phyloP scores from a whole-genome alignment of 2,329 filamentous ascomycete species.

The Chalaropsis ovoidea region DNA sequence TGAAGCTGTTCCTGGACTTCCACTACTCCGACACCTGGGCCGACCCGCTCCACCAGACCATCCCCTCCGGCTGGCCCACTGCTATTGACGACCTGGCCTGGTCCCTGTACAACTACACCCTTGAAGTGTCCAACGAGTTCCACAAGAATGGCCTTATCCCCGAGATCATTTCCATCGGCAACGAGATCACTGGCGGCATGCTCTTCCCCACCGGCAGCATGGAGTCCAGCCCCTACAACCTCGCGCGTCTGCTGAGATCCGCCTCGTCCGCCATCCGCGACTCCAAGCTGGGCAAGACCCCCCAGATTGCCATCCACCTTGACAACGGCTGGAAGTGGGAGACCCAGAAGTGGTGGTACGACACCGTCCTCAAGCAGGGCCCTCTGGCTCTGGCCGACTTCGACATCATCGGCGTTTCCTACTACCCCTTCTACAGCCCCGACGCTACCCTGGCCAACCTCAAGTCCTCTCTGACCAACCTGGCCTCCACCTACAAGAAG shows the following conservation, averaged over 20 bases:
- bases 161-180: conserved; percentile 59
- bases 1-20: conserved; percentile 53
- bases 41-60: conserved; percentile 53
- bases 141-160: conserved; percentile 45
- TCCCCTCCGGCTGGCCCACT: conserved; percentile 54
- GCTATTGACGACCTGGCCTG: conserved; percentile 48
- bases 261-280: conserved; percentile 56
- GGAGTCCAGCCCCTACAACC: conserved; percentile 44
- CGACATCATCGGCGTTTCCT: conserved; percentile 62
- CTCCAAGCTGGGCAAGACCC: conserved; percentile 45
- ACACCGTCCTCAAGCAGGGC: conserved; percentile 44
- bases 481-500: conserved; percentile 54
- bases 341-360: conserved; percentile 57
- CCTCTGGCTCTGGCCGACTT: conserved; percentile 45
- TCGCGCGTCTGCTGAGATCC: conserved; percentile 54
- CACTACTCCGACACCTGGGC: conserved; percentile 64
- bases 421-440: conserved; percentile 60
- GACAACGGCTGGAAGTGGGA: conserved; percentile 67
- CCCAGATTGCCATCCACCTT: conserved; percentile 64
- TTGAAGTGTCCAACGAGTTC: conserved; percentile 51
- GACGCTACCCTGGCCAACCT: conserved; percentile 50
- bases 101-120: conserved; percentile 60
- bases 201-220: conserved; percentile 55
- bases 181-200: conserved; percentile 59
- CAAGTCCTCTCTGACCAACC: conserved; percentile 45